Percentiles rank a stretch among this genome's conserved stretches.
Conservation (phyloP, 129 eudicot species). For the Chrysanthemum makinoi region DNA sequence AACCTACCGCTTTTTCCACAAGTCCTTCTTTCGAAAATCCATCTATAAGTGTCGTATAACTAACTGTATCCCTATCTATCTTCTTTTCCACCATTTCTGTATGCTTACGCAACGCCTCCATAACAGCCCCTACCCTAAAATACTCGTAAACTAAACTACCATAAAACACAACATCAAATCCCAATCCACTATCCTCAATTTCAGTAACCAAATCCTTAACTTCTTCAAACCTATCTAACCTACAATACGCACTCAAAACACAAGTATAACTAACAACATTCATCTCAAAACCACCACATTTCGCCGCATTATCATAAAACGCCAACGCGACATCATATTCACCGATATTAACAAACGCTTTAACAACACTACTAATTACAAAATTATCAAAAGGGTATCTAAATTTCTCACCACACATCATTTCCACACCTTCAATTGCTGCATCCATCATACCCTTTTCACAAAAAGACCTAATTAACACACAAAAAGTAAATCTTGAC, state of each 20-base stretch:
- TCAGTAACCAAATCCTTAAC: slow-evolving; percentile 38
- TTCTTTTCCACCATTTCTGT: slow-evolving; percentile 56
- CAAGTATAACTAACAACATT: slow-evolving; percentile 60
- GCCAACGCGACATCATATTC: slow-evolving; percentile 62
- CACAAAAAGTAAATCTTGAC: slow-evolving; percentile 61
- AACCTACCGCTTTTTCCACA: slow-evolving; percentile 68
- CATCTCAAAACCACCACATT: slow-evolving; percentile 37
- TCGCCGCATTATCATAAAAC: slow-evolving; percentile 65
- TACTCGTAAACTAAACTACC: slow-evolving; percentile 55
- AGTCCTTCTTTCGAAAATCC: slow-evolving; percentile 70
- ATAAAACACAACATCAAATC: slow-evolving; percentile 65
- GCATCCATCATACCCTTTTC: slow-evolving; percentile 52
- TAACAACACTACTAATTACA: slow-evolving; percentile 67
- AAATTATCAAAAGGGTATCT: slow-evolving; percentile 63
- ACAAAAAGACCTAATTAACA: slow-evolving; percentile 47
- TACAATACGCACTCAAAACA: slow-evolving; percentile 58
- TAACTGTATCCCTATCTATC: slow-evolving; percentile 41
- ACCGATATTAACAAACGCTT: slow-evolving; percentile 62
- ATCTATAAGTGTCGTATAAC: slow-evolving; percentile 60
- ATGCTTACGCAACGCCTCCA: slow-evolving; percentile 45
- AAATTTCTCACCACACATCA: slow-evolving; percentile 50
- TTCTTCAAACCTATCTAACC: slow-evolving; percentile 40
- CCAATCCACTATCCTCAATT: slow-evolving; percentile 47
- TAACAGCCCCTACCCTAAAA: slow-evolving; percentile 49
- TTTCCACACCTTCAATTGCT: slow-evolving; percentile 57